These are phyloP conservation scores for Paramecium sonneborni DNA, from an alignment of 73 alveolate genomes.

Conservation along the genomic window DNA sequence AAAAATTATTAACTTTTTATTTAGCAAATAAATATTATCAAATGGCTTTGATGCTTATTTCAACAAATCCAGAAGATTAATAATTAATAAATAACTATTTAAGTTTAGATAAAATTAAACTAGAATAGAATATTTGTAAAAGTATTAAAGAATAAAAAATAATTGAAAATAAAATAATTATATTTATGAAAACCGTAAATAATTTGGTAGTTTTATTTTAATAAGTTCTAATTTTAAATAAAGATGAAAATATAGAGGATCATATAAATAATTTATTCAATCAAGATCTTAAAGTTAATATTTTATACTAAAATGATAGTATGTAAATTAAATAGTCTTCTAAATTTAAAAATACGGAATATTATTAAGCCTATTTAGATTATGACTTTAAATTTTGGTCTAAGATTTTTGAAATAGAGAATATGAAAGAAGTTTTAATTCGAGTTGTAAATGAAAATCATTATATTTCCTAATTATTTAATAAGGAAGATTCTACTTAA, in stretches of 20 bases:
- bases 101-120: neutral
- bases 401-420: neutral
- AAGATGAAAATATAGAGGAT: neutral
- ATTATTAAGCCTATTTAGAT: neutral
- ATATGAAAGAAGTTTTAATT: neutral
- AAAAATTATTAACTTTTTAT: neutral
- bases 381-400: neutral
- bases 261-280: neutral
- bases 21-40: neutral
- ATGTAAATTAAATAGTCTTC: neutral
- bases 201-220: neutral
- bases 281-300: neutral
- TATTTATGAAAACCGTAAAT: neutral
- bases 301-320: neutral
- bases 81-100: neutral
- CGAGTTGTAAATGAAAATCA: neutral
- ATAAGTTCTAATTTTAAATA: neutral
- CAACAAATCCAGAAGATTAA: neutral
- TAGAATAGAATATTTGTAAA: neutral
- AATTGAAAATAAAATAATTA: neutral
- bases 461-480: neutral
- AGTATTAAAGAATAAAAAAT: neutral
- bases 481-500: neutral
- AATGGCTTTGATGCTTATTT: neutral
- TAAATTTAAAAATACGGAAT: neutral